phyloP scores from a whole-genome alignment of 768 basidiomycete species.

The Floccularia luteovirens region DNA sequence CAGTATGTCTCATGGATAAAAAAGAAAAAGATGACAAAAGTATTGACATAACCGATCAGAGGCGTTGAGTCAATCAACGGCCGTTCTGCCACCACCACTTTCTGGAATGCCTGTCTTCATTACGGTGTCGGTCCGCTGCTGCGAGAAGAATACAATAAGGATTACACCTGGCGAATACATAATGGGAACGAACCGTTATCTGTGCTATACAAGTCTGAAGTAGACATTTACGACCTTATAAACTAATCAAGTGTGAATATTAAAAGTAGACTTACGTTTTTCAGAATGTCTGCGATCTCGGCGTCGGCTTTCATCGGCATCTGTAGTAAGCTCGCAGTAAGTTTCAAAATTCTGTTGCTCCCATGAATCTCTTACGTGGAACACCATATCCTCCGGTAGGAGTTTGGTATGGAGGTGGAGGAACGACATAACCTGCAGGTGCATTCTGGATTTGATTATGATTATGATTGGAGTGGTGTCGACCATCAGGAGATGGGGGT shows the following conservation, averaged over 20 bases:
- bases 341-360: background rate
- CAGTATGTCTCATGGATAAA: no score
- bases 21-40: no score
- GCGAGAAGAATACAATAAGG: background rate
- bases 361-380: slow-evolving; percentile 11
- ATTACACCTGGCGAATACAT: background rate
- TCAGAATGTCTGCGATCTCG: slow-evolving; percentile 11
- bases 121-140: slow-evolving; percentile 1
- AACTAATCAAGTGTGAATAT: no score
- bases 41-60: no score
- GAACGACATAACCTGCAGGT: slow-evolving; percentile 12
- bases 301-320: slow-evolving; percentile 9
- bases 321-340: no score
- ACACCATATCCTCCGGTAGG: slow-evolving; percentile 7
- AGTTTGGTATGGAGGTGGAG: slow-evolving; percentile 16
- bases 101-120: slow-evolving; percentile 3
- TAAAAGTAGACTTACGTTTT: slow-evolving; percentile 6
- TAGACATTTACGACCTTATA: no score
- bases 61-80: no score
- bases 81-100: slow-evolving; percentile 11
- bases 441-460: slow-evolving; percentile 8
- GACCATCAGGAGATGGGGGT: slow-evolving; percentile 1
- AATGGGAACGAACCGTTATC: background rate
- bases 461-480: no score
- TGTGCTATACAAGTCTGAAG: background rate